Evolutionary conservation across 306 rosid genomes (phyloP).

Genomic region (Luffa acutangula): DNA sequence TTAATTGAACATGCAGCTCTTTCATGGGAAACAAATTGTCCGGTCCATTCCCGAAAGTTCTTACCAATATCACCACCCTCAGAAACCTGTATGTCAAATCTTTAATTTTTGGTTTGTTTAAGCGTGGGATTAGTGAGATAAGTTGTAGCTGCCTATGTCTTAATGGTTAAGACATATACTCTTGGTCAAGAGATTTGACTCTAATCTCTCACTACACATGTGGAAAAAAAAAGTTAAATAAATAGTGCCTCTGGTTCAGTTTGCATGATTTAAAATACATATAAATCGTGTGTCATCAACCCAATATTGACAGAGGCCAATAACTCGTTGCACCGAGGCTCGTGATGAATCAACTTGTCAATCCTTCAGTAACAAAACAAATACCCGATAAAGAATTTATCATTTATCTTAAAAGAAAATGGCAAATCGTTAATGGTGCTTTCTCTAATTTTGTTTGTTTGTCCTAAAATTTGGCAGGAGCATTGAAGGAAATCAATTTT

Average conservation of each 20-base stretch:
- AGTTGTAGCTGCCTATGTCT: no score
- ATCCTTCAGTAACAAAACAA: background rate
- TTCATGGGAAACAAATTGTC: slow-evolving; percentile 83
- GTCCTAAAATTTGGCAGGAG: slow-evolving; percentile 36
- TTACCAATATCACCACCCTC: slow-evolving; percentile 69
- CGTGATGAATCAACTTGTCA: background rate
- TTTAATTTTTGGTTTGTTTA: background rate
- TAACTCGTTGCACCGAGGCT: background rate
- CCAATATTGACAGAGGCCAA: background rate
- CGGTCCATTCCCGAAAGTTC: slow-evolving; percentile 81
- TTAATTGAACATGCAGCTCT: slow-evolving; percentile 45
- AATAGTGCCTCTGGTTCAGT: background rate
- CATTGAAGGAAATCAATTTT: slow-evolving; percentile 70
- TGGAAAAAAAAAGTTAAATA: no score
- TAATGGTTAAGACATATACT: no score
- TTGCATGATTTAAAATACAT: background rate
- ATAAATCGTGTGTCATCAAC: background rate
- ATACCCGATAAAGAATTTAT: background rate
- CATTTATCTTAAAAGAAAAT: background rate
- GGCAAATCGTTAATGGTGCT: background rate
- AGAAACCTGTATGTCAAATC: slow-evolving; percentile 56
- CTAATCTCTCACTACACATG: no score
- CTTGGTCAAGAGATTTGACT: no score
- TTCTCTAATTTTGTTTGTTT: background rate
- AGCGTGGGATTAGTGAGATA: background rate